These are phyloP conservation scores for Entoloma clypeatum DNA, from an alignment of 1,284 basidiomycete genomes.

Conservation along the genomic window DNA sequence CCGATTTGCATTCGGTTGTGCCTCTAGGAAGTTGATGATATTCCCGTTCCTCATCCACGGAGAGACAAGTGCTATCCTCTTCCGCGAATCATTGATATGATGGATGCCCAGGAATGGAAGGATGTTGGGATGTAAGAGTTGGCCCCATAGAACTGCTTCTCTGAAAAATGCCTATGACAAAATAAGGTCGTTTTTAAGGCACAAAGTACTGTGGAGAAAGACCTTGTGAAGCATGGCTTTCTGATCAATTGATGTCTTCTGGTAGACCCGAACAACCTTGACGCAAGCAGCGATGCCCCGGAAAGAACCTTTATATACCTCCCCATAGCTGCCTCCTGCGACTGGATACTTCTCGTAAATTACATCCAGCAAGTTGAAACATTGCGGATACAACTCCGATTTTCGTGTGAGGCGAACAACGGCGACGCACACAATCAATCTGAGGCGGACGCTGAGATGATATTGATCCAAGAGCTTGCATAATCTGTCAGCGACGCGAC, in stretches of 20 bases:
- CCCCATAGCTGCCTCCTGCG: conserved; percentile 15
- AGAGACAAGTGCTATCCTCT: conserved; percentile 23
- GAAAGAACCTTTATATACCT: conserved; percentile 13
- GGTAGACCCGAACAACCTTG: conserved; percentile 16
- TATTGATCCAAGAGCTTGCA: conserved; percentile 10
- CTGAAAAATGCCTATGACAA: conserved; percentile 18
- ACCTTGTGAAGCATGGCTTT: conserved; percentile 12
- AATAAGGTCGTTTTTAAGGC: background rate
- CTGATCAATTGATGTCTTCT: conserved; percentile 8
- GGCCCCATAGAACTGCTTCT: conserved; percentile 27
- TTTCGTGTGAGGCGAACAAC: conserved; percentile 19
- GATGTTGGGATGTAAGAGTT: conserved; percentile 23
- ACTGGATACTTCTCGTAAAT: conserved; percentile 8
- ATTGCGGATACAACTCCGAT: conserved; percentile 22
- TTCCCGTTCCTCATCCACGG: conserved; percentile 27
- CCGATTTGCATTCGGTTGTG: conserved; percentile 9
- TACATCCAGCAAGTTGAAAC: conserved; percentile 21
- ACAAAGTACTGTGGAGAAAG: too few relatives aligned
- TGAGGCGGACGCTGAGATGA: conserved; percentile 4
- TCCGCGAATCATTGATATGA: conserved; percentile 11
- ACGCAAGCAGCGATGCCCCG: conserved; percentile 10
- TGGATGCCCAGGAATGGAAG: conserved; percentile 26
- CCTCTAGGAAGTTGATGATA: conserved; percentile 17
- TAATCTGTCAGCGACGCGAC: conserved; percentile 6
- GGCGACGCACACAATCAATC: conserved; percentile 18